Evolutionary conservation across 1,139 yeast genomes (phyloP).

Genomic region (Candida sojae): DNA sequence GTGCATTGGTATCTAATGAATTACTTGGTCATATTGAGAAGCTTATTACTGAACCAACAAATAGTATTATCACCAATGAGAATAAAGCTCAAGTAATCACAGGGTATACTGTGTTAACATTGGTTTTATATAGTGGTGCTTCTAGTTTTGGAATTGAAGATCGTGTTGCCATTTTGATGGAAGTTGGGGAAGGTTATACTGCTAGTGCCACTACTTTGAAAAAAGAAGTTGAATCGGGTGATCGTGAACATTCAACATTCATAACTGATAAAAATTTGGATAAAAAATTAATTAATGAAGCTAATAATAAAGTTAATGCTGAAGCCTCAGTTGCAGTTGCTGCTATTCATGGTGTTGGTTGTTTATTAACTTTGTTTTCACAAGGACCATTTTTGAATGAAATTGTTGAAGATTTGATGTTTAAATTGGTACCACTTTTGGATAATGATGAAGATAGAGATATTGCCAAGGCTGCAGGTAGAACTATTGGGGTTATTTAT

Average conservation of each 20-base stretch:
- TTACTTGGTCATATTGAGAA: constrained; percentile 35
- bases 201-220: constrained; percentile 36
- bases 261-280: constrained; percentile 40
- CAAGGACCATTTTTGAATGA: constrained; percentile 46
- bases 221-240: constrained; percentile 39
- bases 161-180: constrained; percentile 42
- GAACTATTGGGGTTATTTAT: constrained; percentile 62
- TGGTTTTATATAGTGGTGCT: constrained; percentile 49
- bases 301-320: constrained; percentile 28
- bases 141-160: constrained; percentile 55
- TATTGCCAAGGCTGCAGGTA: constrained; percentile 54
- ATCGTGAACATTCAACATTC: constrained; percentile 46
- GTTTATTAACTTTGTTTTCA: constrained; percentile 44
- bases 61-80: constrained; percentile 33
- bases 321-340: constrained; percentile 45
- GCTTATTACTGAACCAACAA: constrained; percentile 38
- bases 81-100: constrained; percentile 43
- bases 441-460: constrained; percentile 46
- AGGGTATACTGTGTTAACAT: constrained; percentile 47
- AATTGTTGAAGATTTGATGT: constrained; percentile 33
- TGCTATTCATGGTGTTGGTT: constrained; percentile 51
- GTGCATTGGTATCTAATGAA: constrained; percentile 43
- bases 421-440: constrained; percentile 41
- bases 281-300: constrained; percentile 39
- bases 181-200: constrained; percentile 47